Base-by-base conservation (phyloP, 2,329 filamentous ascomycete species). In the Fusarium nanum region DNA sequence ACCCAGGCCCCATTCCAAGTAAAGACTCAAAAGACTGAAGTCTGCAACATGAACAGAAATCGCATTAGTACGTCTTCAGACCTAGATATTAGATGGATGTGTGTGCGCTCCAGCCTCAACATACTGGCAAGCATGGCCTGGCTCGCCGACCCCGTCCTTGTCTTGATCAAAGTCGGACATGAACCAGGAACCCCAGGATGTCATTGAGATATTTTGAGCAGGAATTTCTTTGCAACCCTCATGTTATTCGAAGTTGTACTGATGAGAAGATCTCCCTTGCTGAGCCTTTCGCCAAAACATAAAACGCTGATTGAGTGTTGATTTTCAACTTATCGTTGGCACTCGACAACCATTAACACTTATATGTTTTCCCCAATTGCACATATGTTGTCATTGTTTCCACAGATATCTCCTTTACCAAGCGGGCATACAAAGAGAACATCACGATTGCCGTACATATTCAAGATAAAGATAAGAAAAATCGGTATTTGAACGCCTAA, bases 401-500 rank as follows among this genome's bases (percentile, higher is more conserved):
- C 34, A 3, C 18, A n/a, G 3, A n/a, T n/a, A 37, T 16, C 14
- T 23, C n/a, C 22, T 10, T 25, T 9, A n/a, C 16, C 30, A 32
- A 16, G 11, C 16, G 22, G 8, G 34, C 3, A 34, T 18, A 27
- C 7, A n/a, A 25, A 37, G 10, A 37, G 18, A 12, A 37, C 34
- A n/a, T n/a, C 34, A 6, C 18, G 10, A 12, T 12, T n/a, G 7
- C 5, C 2, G 14, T 16, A 23, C 13, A 10, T 18, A 32, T 4
- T 5, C 23, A 18, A 28, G 3, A 12, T 23, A 42, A 11, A 66
- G 2, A 30, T 30, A 30, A 30, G 28, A 28, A 30, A 12, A 22
- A 18, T 47, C 13, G 13, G 30, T 32, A 23, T 60, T 60, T 67
- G 23, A 67, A 67, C 48, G 63, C 63, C 56, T 67, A 62, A 66